phyloP scores from a whole-genome alignment of 2,329 filamentous ascomycete genomes.

The Penicillium sp. region DNA sequence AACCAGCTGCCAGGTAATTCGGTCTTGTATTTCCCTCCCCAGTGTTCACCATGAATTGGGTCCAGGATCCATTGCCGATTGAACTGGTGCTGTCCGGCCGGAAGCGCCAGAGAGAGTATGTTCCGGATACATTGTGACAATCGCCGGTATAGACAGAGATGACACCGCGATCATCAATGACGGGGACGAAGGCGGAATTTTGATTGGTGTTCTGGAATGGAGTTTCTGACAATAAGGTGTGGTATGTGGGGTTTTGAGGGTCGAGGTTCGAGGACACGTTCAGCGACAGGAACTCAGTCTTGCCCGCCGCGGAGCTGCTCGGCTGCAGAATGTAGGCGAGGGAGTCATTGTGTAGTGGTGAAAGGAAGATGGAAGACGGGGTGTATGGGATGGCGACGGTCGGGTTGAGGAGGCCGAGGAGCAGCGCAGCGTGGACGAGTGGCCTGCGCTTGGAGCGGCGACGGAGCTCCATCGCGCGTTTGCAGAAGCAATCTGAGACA shows the following conservation, averaged over 20 bases:
- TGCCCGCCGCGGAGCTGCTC: slow-evolving; percentile 46
- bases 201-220: slow-evolving; percentile 43
- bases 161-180: slow-evolving; percentile 67
- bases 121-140: slow-evolving; percentile 59
- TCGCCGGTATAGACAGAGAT: slow-evolving; percentile 74
- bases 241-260: slow-evolving; percentile 45
- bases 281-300: slow-evolving; percentile 63
- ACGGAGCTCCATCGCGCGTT: slow-evolving; percentile 17
- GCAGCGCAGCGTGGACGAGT: slow-evolving; percentile 13
- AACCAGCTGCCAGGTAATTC: slow-evolving; percentile 61
- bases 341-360: slow-evolving; percentile 52
- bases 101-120: slow-evolving; percentile 69
- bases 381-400: slow-evolving; percentile 68
- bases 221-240: slow-evolving; percentile 29
- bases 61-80: slow-evolving; percentile 59
- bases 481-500: slow-evolving; percentile 27
- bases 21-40: slow-evolving; percentile 43
- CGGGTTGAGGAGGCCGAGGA: slow-evolving; percentile 25
- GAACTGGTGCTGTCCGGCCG: slow-evolving; percentile 47
- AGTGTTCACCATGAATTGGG: slow-evolving; percentile 42
- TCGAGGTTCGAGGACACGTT: slow-evolving; percentile 64
- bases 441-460: slow-evolving; percentile 16
- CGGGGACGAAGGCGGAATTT: slow-evolving; percentile 68
- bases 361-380: slow-evolving; percentile 70
- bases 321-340: slow-evolving; percentile 72